phyloP scores from a whole-genome alignment of 2,329 filamentous ascomycete species.

The Colletotrichum tamarilloi region DNA sequence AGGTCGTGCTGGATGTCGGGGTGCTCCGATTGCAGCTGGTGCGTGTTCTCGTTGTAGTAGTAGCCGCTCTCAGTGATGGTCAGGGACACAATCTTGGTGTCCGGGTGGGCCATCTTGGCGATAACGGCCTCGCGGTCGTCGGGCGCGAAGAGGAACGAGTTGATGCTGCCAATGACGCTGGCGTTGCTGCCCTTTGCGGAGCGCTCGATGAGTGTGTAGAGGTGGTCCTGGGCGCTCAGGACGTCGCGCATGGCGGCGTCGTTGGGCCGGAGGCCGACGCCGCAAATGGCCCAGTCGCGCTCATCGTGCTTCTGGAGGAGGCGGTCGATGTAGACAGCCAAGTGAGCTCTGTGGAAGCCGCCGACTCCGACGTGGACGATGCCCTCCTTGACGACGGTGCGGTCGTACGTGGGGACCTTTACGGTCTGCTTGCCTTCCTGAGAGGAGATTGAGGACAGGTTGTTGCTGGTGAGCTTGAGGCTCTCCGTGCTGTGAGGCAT shows the following conservation, averaged over 20 bases:
- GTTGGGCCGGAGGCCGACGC: constrained; percentile 62
- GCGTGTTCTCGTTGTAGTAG: constrained; percentile 69
- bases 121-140: constrained; percentile 63
- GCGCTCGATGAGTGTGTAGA: constrained; percentile 67
- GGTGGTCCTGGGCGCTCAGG: constrained; percentile 58
- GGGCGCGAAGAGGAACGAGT: constrained; percentile 62
- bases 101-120: constrained; percentile 64
- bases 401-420: constrained; percentile 54
- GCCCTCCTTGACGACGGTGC: constrained; percentile 60
- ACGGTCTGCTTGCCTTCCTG: constrained; percentile 34
- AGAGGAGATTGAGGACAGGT: constrained; percentile 26
- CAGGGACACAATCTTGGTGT: constrained; percentile 65
- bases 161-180: constrained; percentile 63
- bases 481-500: constrained; percentile 36
- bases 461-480: constrained; percentile 32
- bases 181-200: constrained; percentile 60
- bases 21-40: constrained; percentile 59
- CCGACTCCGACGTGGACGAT: constrained; percentile 66
- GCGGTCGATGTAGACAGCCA: constrained; percentile 63
- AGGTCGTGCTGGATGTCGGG: constrained; percentile 62
- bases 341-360: constrained; percentile 65
- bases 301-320: constrained; percentile 58
- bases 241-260: constrained; percentile 63
- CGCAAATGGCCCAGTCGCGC: constrained; percentile 61
- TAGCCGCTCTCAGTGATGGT: constrained; percentile 68